Evolutionary conservation across 805 yeast species (phyloP).

Genomic region (Suhomyces emberorum): DNA sequence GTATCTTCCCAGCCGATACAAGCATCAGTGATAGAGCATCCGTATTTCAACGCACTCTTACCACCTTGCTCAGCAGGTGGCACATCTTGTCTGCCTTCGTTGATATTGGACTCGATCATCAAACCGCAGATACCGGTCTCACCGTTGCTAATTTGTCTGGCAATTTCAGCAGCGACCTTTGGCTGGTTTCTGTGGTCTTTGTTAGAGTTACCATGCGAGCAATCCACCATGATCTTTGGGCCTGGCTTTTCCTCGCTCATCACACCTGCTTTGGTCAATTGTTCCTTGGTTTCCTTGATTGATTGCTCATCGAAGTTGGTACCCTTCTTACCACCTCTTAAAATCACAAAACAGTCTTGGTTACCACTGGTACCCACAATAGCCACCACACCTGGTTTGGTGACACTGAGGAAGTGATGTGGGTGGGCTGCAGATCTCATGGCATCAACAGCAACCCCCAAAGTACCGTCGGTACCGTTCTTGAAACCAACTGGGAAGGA

Average conservation of each 20-base stretch:
- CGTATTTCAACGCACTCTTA: constrained; percentile 71
- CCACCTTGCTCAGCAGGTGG: constrained; percentile 68
- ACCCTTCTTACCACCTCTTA: constrained; percentile 94
- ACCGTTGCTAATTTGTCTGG: constrained; percentile 77
- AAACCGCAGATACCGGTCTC: constrained; percentile 80
- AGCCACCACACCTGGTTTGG: constrained; percentile 95
- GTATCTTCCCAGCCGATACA: constrained; percentile 92
- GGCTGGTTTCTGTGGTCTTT: constrained; percentile 94
- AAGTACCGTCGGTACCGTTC: constrained; percentile 95
- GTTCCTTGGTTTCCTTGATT: constrained; percentile 62
- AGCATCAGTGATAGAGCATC: constrained; percentile 96
- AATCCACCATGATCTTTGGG: constrained; percentile 86
- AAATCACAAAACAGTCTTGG: constrained; percentile 81
- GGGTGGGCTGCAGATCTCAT: constrained; percentile 87
- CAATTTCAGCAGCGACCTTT: constrained; percentile 71
- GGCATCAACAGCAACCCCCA: constrained; percentile 94
- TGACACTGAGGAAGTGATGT: constrained; percentile 92
- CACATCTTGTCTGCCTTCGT: constrained; percentile 91
- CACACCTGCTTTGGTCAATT: constrained; percentile 50
- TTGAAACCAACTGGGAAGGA: constrained; percentile 98
- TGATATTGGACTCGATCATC: constrained; percentile 92
- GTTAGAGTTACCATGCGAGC: constrained; percentile 94
- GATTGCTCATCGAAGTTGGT: constrained; percentile 83
- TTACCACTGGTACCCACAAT: constrained; percentile 96
- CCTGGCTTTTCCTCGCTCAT: constrained; percentile 47